Conservation (phyloP, 139 green algal genomes). For the Asterochloris erici region DNA sequence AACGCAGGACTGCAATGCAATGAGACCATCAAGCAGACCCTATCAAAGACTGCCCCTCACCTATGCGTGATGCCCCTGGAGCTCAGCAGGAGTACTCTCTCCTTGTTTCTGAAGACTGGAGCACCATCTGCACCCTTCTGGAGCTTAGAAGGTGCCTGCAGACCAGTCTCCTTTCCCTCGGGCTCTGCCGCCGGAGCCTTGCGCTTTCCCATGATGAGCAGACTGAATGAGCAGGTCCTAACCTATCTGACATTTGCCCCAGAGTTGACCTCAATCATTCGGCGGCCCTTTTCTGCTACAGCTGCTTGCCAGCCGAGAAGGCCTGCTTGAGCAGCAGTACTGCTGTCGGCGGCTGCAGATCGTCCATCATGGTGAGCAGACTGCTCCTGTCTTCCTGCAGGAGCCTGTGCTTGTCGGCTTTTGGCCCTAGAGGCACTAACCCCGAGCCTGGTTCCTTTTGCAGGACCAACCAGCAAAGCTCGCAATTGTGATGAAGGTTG, state of each 20-base stretch:
- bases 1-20: too few species aligned
- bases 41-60: conserved; percentile 21
- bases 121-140: not conserved
- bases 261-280: not conserved
- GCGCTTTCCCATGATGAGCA: conserved; percentile 10
- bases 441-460: not conserved
- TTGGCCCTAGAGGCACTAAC: not conserved
- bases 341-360: not conserved
- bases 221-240: not conserved
- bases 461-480: conserved; percentile 92
- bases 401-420: not conserved
- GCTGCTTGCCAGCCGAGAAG: not conserved
- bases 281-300: not conserved
- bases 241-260: not conserved
- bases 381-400: not conserved
- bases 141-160: not conserved
- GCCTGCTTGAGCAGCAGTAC: not conserved
- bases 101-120: conserved; percentile 72
- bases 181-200: not conserved
- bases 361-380: conserved; percentile 4
- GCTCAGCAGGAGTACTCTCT: conserved; percentile 86
- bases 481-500: conserved; percentile 99
- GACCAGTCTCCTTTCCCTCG: not conserved
- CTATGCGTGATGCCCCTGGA: conserved; percentile 76
- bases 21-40: not conserved